Evolutionary conservation across 164 flowering plant genomes (phyloP), one percentile per base, ranked within the genome.

Genomic region (Taxillus chinensis): DNA sequence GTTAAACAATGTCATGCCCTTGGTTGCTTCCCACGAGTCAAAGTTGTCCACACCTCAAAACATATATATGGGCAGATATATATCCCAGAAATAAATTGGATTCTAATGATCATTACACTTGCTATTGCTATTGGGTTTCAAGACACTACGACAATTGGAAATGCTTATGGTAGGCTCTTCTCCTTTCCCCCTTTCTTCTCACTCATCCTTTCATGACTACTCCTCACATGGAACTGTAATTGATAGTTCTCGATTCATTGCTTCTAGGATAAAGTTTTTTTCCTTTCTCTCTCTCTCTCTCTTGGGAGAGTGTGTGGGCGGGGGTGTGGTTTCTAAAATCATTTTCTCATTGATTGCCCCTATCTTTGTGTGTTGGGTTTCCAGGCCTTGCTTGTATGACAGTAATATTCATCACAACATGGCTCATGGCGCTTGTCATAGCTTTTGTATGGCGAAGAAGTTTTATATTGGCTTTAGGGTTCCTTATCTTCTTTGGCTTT

Each of bases 1-100:
- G 61, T 90, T 55, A 88, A 85, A 65, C 97, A 90, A 63, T 85
- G 87, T 62, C 81, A 82, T 67, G 86, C 91, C 49, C 89, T 90
- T n/a, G 95, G 93, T 66, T 90, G 97, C 76, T 90, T 90, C 67
- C 97, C 97, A 0, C 75, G 97, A 63, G 91, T 90, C 67, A 88
- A 86, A 71, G 66, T 88, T 64, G 91, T 88, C 43, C 95, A 85
- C 77, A 87, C 97, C 62, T 90, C 95, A 6, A 83, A 70, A 67
- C 81, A 85, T 61, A 80, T 83, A 27, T 82, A 74, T 71, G 93
- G 92, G 52, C 97, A 86, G 79, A 86, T 90, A 43, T 90, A 90
- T 69, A 83, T 86, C 66, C 97, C 97, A 38, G 97, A 90, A 73
- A 83, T 90, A 52, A 90, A 90, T 69, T 90, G 93, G 92, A 84